Evolutionary conservation across 257 asterid species (phyloP).

Genomic region (Eustoma russellianum): DNA sequence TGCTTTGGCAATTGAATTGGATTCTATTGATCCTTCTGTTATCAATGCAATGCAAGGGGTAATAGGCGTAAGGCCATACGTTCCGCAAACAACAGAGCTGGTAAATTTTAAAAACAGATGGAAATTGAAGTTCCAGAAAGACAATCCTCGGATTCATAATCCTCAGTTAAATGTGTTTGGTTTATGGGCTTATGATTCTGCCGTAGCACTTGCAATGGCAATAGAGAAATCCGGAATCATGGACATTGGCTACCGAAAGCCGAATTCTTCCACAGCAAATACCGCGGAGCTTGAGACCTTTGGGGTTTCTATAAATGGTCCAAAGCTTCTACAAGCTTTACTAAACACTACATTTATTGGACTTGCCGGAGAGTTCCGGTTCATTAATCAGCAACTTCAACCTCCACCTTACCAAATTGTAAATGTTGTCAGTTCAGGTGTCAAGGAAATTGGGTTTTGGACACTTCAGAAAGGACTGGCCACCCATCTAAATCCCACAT

Average conservation of each 20-base stretch:
- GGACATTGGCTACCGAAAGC: slow-evolving; percentile 6
- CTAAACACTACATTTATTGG: slow-evolving; percentile 14
- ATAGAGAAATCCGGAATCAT: slow-evolving; percentile 17
- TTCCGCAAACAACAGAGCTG: slow-evolving; percentile 11
- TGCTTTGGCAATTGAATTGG: slow-evolving; percentile 20
- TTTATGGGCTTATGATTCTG: slow-evolving; percentile 42
- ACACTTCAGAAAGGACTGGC: slow-evolving; percentile 15
- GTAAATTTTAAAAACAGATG: slow-evolving; percentile 5
- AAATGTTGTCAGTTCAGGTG: slow-evolving; percentile 10
- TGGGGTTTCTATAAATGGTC: slow-evolving; percentile 32
- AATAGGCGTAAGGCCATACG: slow-evolving; percentile 31
- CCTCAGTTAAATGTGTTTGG: slow-evolving; percentile 18
- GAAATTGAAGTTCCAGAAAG: neutral
- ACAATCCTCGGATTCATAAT: slow-evolving; percentile 7
- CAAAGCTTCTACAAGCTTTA: slow-evolving; percentile 21
- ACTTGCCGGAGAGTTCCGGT: slow-evolving; percentile 15
- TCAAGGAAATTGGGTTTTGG: slow-evolving; percentile 20
- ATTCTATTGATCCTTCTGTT: slow-evolving; percentile 14
- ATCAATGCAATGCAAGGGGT: slow-evolving; percentile 43
- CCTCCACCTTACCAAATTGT: slow-evolving; percentile 17
- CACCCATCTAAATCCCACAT: slow-evolving; percentile 8
- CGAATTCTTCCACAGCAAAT: slow-evolving; percentile 9
- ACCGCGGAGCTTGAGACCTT: slow-evolving; percentile 32
- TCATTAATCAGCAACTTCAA: slow-evolving; percentile 17
- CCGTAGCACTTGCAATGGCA: slow-evolving; percentile 44